Evolutionary conservation across 164 flowering plant species (phyloP), one percentile per base, ranked within the genome.

Genomic region (Tetracentron sinense): DNA sequence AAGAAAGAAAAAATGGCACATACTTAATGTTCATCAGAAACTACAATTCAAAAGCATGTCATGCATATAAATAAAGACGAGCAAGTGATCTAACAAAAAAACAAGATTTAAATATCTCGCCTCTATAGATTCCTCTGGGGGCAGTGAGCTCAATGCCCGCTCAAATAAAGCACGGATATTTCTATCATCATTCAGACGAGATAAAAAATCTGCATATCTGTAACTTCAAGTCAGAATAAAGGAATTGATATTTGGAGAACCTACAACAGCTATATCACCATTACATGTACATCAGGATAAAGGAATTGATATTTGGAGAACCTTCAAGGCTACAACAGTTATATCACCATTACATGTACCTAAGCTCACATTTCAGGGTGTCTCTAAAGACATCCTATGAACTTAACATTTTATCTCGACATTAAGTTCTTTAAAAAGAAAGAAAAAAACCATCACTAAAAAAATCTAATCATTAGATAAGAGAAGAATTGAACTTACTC

Each of bases 191-290:
- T 90, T 93, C 74, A 93, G 77, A 26, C 94, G 94, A 46, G 81
- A 83, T 77, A 93, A 82, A 66, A 93, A 93, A 73, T 90, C 98
- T 72, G 95, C 94, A 82, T 90, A 90, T 58, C 97, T 93, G 88
- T 66, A 70, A 59, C 56, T 63, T 49, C 52, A 54, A 11, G 26
- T 42, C 33, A 66, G 65, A 52, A 44, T 35, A 59, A 44, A 21
- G 35, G 2, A 52, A 61, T 53, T 38, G 50, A 64, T 48, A 66
- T 19, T 22, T 28, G 6, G 48, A 29, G 33, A 54, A 23, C 6
- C 17, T 15, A 54, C 15, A 30, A 4, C 44, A 4, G 11, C n/a
- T n/a, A n/a, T n/a, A n/a, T n/a, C n/a, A n/a, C n/a, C n/a, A n/a
- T n/a, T 55, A 63, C 33, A 22, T 54, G 51, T 26, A 23, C 29